Conservation (phyloP, 495 filamentous ascomycete genomes). For the Penicillium canariense region DNA sequence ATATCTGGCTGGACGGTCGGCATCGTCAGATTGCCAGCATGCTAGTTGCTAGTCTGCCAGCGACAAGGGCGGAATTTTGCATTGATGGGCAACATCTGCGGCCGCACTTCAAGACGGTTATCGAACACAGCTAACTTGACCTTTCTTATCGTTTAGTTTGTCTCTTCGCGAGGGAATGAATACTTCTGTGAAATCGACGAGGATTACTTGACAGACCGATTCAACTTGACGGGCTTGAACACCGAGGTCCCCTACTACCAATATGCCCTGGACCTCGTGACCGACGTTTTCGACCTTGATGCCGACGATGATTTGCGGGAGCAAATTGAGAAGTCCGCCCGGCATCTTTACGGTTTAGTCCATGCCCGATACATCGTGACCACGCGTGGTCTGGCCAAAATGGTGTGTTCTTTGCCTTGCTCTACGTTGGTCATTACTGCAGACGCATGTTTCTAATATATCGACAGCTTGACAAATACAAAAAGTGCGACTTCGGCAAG, state of each 20-base stretch:
- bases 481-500: conserved; percentile 96
- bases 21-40: background rate
- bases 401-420: conserved; percentile 58
- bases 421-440: background rate
- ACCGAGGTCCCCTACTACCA: conserved; percentile 98
- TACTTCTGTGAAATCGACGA: conserved; percentile 99
- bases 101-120: no score
- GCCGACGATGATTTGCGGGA: conserved; percentile 98
- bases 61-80: background rate
- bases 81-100: no score
- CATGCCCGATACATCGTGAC: conserved; percentile 98
- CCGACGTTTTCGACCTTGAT: conserved; percentile 99
- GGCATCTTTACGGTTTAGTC: conserved; percentile 94
- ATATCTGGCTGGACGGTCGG: background rate
- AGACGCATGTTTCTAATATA: conserved; percentile 10
- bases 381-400: conserved; percentile 88
- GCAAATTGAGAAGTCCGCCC: conserved; percentile 95
- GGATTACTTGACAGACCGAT: conserved; percentile 96
- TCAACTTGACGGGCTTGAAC: conserved; percentile 96
- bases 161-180: conserved; percentile 94
- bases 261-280: conserved; percentile 97
- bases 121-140: conserved; percentile 17
- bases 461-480: conserved; percentile 91
- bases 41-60: background rate
- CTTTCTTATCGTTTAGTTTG: conserved; percentile 64